phyloP scores from a whole-genome alignment of 2,329 filamentous ascomycete genomes.

The Aspergillus brunneoviolaceus region DNA sequence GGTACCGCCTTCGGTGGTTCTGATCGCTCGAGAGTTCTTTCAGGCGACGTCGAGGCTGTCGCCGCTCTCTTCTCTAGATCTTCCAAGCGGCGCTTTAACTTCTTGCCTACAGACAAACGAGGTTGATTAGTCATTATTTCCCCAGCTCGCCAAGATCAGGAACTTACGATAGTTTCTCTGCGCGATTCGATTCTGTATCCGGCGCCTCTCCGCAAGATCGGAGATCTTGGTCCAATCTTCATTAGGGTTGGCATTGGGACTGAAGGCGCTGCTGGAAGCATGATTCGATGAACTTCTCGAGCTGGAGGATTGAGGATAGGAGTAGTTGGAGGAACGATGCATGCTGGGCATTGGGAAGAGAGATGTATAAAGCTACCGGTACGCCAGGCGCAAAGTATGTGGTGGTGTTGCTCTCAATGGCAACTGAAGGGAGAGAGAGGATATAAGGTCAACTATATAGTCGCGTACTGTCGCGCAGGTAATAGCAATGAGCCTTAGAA shows the following conservation, averaged over 20 bases:
- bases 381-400: not conserved
- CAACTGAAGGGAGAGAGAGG: conserved; percentile 5
- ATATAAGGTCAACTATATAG: conserved; percentile 29
- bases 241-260: conserved; percentile 88
- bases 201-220: conserved; percentile 86
- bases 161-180: conserved; percentile 92
- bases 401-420: not conserved
- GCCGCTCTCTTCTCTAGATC: conserved; percentile 63
- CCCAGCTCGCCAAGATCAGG: not conserved
- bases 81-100: conserved; percentile 66
- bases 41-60: conserved; percentile 61
- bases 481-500: conserved; percentile 6
- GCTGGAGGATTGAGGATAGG: conserved; percentile 25
- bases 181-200: conserved; percentile 96
- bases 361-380: not conserved
- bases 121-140: conserved; percentile 1
- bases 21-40: conserved; percentile 57
- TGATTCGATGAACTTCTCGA: conserved; percentile 67
- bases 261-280: conserved; percentile 90
- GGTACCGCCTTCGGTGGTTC: conserved; percentile 33
- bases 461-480: conserved; percentile 3
- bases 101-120: conserved; percentile 53
- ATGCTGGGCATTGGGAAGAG: conserved; percentile 23
- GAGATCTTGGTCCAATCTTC: conserved; percentile 99
- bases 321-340: conserved; percentile 34